Evolutionary conservation across 2,329 filamentous ascomycete genomes (phyloP), one percentile per base, ranked within the genome.

Genomic region (Grosmannia clavigera): DNA sequence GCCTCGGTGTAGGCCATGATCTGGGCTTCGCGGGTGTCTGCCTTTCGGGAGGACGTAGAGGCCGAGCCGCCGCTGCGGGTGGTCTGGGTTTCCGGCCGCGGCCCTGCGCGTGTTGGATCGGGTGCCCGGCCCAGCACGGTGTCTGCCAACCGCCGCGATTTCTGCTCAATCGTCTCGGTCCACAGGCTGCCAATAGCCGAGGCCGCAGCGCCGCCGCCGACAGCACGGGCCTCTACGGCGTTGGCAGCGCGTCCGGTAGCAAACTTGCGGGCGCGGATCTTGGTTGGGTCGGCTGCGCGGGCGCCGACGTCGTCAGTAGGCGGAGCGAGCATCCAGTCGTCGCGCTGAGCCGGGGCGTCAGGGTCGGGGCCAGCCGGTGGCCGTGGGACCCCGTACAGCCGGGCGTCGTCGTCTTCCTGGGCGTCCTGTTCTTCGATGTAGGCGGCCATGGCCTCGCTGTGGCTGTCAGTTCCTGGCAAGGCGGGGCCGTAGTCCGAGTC

Each of bases 131-230:
- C 92, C 66, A 96, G 81, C 12, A 95, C 87, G 58, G 94, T 84
- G 70, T 95, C 85, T 66, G 87, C 85, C 27, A 96, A 74, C 48
- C 90, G 81, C 71, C 87, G 85, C 61, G 88, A 83, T 71, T 95
- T 95, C 73, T 96, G 82, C 70, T 92, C 88, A 0, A 90, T 88
- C 10, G 90, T 96, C 72, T 97, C 92, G 0, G 90, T 92, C 92
- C 92, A 97, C 52, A 92, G 83, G 27, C 83, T 84, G 68, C 82
- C 81, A 54, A 90, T 79, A 10, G 68, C 70, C 11, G 67, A 67
- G n/a, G 69, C 53, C 0, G 67, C 63, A 11, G 65, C 66, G 2
- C 63, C 63, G 10, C 61, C 55, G 38, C 43, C 48, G 1, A 29
- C 40, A 1, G 58, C 35, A 0, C 51, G 12, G 11, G 66, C 63